Evolutionary conservation across 148 eudicot species (phyloP).

Genomic region (Drosera capensis): DNA sequence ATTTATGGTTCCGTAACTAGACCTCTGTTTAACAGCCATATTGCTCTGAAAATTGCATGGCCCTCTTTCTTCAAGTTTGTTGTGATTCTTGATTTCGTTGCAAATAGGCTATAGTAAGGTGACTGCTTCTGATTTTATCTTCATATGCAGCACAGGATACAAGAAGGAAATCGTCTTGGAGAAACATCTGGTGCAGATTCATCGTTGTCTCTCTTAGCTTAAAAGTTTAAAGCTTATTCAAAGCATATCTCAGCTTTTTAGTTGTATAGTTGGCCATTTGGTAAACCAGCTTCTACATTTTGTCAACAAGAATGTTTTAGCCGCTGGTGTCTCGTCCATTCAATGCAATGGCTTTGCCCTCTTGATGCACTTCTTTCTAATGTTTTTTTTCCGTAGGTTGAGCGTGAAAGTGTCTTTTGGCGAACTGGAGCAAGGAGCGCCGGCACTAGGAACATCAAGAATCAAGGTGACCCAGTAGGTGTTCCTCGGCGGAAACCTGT

Average conservation of each 20-base stretch:
- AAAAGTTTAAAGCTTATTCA: not conserved
- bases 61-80: not conserved
- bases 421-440: conserved; percentile 27
- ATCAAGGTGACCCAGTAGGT: conserved; percentile 8
- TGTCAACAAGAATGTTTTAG: no score
- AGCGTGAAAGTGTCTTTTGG: conserved; percentile 53
- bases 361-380: not conserved
- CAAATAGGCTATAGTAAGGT: no score
- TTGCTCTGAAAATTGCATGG: no score
- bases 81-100: no score
- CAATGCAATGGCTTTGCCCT: not conserved
- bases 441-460: conserved; percentile 8
- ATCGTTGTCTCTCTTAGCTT: not conserved
- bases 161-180: conserved; percentile 70
- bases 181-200: conserved; percentile 43
- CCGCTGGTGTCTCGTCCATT: no score
- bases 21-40: no score
- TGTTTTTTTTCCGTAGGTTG: conserved; percentile 27
- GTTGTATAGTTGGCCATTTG: no score
- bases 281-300: no score
- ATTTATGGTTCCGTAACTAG: no score
- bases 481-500: conserved; percentile 4
- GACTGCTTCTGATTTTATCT: not conserved
- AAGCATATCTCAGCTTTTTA: not conserved
- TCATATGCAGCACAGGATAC: conserved; percentile 68